phyloP scores from a whole-genome alignment of 202 grass and related monocot genomes.

The Digitaria exilis region DNA sequence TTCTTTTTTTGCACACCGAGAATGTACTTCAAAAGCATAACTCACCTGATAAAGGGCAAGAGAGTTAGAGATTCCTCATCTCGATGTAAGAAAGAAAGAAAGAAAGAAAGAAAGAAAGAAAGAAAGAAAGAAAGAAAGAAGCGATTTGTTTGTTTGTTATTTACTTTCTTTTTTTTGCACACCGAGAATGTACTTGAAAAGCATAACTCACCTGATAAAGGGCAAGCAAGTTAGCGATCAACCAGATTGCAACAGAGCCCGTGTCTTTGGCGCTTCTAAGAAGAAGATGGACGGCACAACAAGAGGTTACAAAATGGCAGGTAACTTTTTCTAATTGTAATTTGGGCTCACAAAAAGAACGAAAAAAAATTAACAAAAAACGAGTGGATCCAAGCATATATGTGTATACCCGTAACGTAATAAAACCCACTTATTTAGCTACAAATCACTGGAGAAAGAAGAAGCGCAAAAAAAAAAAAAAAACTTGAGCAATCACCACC shows the following conservation, averaged over 20 bases:
- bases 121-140: neutral
- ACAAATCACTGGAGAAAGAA: neutral
- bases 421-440: slow-evolving; percentile 50
- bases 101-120: too few species aligned
- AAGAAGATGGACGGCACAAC: neutral
- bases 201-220: slow-evolving; percentile 21
- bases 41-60: slow-evolving; percentile 26
- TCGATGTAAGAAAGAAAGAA: too few species aligned
- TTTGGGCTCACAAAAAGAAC: neutral
- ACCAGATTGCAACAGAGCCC: neutral
- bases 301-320: neutral
- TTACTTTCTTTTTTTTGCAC: neutral
- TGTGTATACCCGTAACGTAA: slow-evolving; percentile 28
- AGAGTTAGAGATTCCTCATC: too few species aligned
- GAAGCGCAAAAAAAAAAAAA: neutral
- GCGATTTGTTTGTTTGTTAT: neutral
- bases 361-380: neutral
- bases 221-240: neutral
- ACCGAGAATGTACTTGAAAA: neutral
- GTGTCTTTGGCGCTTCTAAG: neutral
- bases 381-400: slow-evolving; percentile 10
- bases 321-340: neutral
- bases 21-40: slow-evolving; percentile 4
- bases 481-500: slow-evolving; percentile 6
- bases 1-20: neutral